Percentiles rank a stretch among this genome's conserved stretches.
phyloP scores from a whole-genome alignment of 148 eudicot genomes.

The Oxyria digyna region DNA sequence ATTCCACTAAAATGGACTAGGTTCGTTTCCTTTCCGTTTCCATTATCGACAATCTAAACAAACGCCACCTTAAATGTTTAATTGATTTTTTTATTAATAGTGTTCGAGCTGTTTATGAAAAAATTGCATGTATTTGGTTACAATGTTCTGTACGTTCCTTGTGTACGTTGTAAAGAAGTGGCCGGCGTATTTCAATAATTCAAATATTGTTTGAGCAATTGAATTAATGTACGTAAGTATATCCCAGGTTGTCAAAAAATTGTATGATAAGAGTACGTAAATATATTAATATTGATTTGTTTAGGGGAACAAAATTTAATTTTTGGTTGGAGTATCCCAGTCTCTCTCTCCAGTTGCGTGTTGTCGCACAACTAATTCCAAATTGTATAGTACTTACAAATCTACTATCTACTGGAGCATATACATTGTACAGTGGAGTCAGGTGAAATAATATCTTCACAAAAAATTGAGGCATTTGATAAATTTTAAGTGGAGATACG shows the following conservation, averaged over 20 bases:
- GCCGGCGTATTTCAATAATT: neutral
- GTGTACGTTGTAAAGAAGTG: neutral
- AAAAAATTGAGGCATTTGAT: too few relatives aligned
- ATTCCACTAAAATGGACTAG: too few relatives aligned
- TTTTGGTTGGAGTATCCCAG: neutral
- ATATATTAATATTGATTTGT: neutral
- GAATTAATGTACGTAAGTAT: too few relatives aligned
- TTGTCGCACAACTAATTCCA: neutral
- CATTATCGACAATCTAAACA: too few relatives aligned
- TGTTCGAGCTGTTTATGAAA: neutral
- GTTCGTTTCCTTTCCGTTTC: too few relatives aligned
- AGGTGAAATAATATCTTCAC: too few relatives aligned
- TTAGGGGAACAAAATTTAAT: neutral
- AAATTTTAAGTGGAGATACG: too few relatives aligned
- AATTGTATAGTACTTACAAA: too few relatives aligned
- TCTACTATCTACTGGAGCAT: too few relatives aligned
- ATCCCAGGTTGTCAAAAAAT: too few relatives aligned
- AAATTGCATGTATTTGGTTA: neutral
- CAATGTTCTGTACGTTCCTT: neutral
- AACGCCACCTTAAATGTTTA: too few relatives aligned
- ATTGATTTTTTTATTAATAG: neutral
- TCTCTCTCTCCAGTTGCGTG: slow-evolving; percentile 4
- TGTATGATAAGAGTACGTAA: neutral
- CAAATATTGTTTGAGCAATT: neutral
- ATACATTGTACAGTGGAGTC: too few relatives aligned